phyloP scores from a whole-genome alignment of 2,329 filamentous ascomycete genomes.

The Cordyceps cicadae region DNA sequence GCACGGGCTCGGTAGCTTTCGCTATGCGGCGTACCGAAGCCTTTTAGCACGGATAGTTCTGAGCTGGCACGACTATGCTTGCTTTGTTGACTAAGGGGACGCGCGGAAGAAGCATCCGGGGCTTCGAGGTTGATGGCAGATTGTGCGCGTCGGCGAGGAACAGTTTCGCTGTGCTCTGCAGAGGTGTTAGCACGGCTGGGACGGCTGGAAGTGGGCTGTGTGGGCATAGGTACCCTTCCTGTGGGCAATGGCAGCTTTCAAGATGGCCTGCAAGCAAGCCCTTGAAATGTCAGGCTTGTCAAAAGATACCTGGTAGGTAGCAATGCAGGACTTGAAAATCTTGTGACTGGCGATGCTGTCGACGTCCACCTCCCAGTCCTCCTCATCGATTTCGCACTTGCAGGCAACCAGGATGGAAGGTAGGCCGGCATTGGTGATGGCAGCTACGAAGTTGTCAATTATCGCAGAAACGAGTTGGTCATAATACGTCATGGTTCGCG shows the following conservation, averaged over 20 bases:
- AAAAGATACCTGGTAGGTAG: conserved; percentile 64
- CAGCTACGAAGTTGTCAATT: conserved; percentile 43
- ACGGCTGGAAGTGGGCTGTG: not conserved
- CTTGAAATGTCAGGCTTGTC: conserved; percentile 64
- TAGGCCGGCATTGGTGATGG: conserved; percentile 61
- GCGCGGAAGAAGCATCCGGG: conserved; percentile 39
- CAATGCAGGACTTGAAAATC: conserved; percentile 60
- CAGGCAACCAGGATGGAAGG: conserved; percentile 78
- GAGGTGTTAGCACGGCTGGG: not conserved
- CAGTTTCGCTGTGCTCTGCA: conserved; percentile 35
- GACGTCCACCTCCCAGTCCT: conserved; percentile 62
- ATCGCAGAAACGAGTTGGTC: not conserved
- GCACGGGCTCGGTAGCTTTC: conserved; percentile 24
- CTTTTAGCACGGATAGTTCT: conserved; percentile 54
- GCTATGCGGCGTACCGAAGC: conserved; percentile 40
- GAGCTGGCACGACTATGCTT: conserved; percentile 65
- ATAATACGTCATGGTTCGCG: conserved; percentile 9
- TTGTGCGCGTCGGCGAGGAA: conserved; percentile 47
- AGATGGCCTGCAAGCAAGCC: conserved; percentile 65
- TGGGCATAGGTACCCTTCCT: conserved; percentile 50
- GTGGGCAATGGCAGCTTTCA: conserved; percentile 60
- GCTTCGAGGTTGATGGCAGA: conserved; percentile 55
- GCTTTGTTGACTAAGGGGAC: conserved; percentile 52
- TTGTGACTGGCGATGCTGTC: conserved; percentile 53
- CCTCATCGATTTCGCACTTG: conserved; percentile 76